Evolutionary conservation across 352 stramenopile genomes (phyloP), one percentile per base, ranked within the genome.

Genomic region (Thalassiosira ordinaria): DNA sequence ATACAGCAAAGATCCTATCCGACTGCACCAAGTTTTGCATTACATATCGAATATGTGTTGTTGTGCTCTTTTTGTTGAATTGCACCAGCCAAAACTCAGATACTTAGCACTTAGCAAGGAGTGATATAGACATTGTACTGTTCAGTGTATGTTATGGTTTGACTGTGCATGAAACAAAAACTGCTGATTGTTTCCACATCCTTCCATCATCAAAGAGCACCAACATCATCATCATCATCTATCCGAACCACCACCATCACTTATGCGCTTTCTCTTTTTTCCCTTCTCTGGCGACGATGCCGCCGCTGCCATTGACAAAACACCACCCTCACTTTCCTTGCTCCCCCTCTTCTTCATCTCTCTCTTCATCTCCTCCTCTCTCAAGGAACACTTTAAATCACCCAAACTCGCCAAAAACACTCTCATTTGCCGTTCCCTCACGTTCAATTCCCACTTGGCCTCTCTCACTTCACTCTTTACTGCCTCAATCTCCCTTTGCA

Each of bases 381-480:
- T 44, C 37, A 84, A 55, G 6, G 59, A 27, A 33, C 35, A 33
- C 57, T 60, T 78, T 13, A 84, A 66, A 75, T 84, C 75, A 16
- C 47, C 62, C 55, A 84, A 65, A 74, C 66, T 72, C 31, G 37
- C 31, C 75, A 84, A 75, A 2, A 84, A 24, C 1, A 55, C 31
- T 6, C 75, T 24, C 13, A 78, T 31, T 26, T 84, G 75, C 35
- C 53, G 70, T 53, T 84, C 75, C 55, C 68, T 78, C 0, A 79
- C 35, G 4, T 20, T 27, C 31, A 79, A 64, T 31, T 78, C 69
- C 55, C 63, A 68, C 26, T 51, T 62, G 5, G 68, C 67, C 61
- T 33, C 22, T 44, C 8, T 20, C 29, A 79, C 52, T 27, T 84
- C 75, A n/a, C 44, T 46, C 37, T 66, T 35, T 1, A 72, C 70